Base-by-base conservation (phyloP, 352 stramenopile genomes). In the Globisporangium heterothallicum region DNA sequence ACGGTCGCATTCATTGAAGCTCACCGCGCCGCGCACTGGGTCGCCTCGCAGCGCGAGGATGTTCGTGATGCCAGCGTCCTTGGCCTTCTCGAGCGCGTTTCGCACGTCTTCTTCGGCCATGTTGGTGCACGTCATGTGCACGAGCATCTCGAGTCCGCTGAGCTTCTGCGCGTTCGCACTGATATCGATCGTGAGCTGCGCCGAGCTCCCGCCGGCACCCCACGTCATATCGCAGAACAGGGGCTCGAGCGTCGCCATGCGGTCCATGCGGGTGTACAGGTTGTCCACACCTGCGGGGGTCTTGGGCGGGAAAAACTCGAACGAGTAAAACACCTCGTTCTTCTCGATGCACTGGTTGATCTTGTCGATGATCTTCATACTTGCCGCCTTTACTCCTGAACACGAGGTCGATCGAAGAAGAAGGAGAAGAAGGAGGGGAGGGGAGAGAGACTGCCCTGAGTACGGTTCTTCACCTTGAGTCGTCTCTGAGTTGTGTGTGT, bases 151-250 rank as follows among this genome's bases (percentile, higher is more conserved):
- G 49, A 97, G 68, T 4, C 87, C 84, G 56, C 83, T 86, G 43
- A 96, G 93, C 58, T 94, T 96, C 68, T 97, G 87, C 18, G 89
- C 85, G 56, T 97, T 95, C 32, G 78, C 73, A 59, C 80, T 89
- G 19, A 99, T 80, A 36, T 99, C 88, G 38, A 99, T 74, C 41
- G 95, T 99, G 40, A 99, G 84, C 43, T 98, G 86, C 34, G 93
- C 91, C 26, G 92, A 99, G 53, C 81, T 97, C 53, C 97, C 97
- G 49, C 96, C 96, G 46, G 97, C 97, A 56, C 97, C 97, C 97
- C 97, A 99, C 34, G 97, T 99, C 78, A 99, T 97, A 69, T 99
- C 97, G 19, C 92, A 97, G 70, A 98, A 99, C 7, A 99, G 80
- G 42, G 96, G 96, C 58, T 97, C 87, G 42, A 97, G 70, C 49